These are phyloP conservation scores for Arxiozyma telluris DNA, from an alignment of 1,139 yeast genomes.

Conservation along the genomic window DNA sequence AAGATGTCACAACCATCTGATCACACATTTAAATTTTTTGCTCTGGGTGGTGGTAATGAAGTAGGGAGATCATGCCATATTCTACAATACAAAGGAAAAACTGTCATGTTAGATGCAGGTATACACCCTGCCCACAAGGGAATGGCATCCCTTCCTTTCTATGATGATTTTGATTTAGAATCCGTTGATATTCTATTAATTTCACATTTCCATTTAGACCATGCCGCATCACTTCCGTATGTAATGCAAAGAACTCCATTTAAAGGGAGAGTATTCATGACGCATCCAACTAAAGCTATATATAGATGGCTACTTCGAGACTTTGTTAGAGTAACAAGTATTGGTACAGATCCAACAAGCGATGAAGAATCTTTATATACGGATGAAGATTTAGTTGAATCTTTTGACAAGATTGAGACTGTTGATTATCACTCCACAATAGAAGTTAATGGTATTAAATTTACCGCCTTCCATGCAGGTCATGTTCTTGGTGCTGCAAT, in stretches of 20 bases:
- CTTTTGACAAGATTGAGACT: conserved; percentile 86
- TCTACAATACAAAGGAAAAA: conserved; percentile 84
- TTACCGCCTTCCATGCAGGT: conserved; percentile 98
- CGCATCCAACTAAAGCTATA: conserved; percentile 97
- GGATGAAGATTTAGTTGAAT: conserved; percentile 79
- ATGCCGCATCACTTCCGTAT: conserved; percentile 94
- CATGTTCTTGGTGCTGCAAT: conserved; percentile 98
- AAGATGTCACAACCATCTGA: conserved; percentile 13
- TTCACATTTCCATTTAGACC: conserved; percentile 94
- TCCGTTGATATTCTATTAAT: conserved; percentile 79
- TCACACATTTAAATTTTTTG: conserved; percentile 56
- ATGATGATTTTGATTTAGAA: conserved; percentile 86
- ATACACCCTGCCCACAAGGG: conserved; percentile 95
- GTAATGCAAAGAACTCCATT: conserved; percentile 96
- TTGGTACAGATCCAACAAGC: conserved; percentile 42
- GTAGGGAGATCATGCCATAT: conserved; percentile 96
- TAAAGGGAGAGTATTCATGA: conserved; percentile 94
- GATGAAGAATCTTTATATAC: conserved; percentile 54
- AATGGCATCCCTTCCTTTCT: conserved; percentile 82
- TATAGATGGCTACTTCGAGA: conserved; percentile 91
- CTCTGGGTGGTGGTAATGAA: conserved; percentile 99
- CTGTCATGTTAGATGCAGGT: conserved; percentile 97
- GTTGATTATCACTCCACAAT: conserved; percentile 92
- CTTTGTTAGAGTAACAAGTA: conserved; percentile 83
- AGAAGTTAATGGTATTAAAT: conserved; percentile 78